Conservation (phyloP, 139 green algal genomes). For the Chlamydomonas eustigma region DNA sequence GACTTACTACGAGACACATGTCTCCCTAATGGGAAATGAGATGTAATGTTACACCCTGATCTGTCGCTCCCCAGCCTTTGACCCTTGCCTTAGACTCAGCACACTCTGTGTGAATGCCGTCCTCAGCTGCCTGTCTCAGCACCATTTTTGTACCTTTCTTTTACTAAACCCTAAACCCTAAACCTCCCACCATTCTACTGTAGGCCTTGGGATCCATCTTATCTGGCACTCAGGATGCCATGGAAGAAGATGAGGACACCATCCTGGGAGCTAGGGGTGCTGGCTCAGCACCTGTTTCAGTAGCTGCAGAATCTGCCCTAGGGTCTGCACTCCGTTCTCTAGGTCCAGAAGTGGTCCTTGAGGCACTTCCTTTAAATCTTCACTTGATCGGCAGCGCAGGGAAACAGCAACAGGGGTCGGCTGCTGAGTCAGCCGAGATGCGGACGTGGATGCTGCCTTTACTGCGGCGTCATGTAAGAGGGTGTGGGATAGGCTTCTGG, state of each 20-base stretch:
- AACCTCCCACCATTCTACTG: background rate
- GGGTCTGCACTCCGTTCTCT: slow-evolving; percentile 60
- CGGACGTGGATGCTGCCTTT: slow-evolving; percentile 91
- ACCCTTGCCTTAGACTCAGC: no score
- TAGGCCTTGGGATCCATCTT: slow-evolving; percentile 8
- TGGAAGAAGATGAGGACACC: slow-evolving; percentile 13
- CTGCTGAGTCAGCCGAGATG: slow-evolving; percentile 41
- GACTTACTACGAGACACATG: no score
- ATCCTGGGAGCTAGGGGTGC: background rate
- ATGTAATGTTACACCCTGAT: no score
- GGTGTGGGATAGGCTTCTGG: slow-evolving; percentile 63
- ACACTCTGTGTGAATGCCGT: no score
- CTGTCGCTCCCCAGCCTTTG: no score
- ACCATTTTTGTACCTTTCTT: no score
- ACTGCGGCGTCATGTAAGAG: slow-evolving; percentile 61
- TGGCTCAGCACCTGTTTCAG: background rate
- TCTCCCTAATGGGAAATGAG: no score
- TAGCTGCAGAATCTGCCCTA: slow-evolving; percentile 51
- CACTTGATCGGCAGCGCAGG: no score
- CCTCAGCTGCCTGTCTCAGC: no score
- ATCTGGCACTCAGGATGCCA: background rate
- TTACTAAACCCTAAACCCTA: no score
- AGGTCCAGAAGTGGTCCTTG: slow-evolving; percentile 68
- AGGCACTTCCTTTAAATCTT: slow-evolving; percentile 66
- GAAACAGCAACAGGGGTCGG: background rate